Conservation (phyloP, 768 basidiomycete species). For the Hericium rajendrae region DNA sequence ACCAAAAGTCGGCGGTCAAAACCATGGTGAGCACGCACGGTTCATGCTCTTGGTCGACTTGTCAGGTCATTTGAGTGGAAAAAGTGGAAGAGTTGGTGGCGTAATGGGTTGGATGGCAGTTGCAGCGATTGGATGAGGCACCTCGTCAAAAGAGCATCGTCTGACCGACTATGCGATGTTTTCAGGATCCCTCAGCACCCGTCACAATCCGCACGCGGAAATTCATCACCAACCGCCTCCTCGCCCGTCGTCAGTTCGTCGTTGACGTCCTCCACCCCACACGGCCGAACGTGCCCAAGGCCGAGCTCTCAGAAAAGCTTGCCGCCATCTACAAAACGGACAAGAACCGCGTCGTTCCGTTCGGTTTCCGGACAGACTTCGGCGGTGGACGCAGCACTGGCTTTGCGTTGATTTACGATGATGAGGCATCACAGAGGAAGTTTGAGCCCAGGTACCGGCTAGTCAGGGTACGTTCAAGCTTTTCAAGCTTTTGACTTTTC, state of each 20-base stretch:
- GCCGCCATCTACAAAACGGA: slow-evolving; percentile 89
- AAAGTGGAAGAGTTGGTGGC: neutral
- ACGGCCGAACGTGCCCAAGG: slow-evolving; percentile 87
- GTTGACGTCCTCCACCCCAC: slow-evolving; percentile 94
- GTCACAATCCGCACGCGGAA: slow-evolving; percentile 97
- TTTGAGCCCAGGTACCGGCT: slow-evolving; percentile 96
- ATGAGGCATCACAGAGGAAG: slow-evolving; percentile 88
- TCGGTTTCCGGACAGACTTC: slow-evolving; percentile 91
- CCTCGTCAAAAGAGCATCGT: slow-evolving; percentile 1
- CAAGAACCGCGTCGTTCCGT: slow-evolving; percentile 83
- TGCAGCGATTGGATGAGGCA: slow-evolving; percentile 22
- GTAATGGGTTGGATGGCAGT: slow-evolving; percentile 24
- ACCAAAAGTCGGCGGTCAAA: slow-evolving; percentile 9
- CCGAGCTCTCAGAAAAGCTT: slow-evolving; percentile 88
- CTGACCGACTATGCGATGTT: slow-evolving; percentile 13
- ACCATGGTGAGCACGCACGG: slow-evolving; percentile 18
- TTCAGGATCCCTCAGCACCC: slow-evolving; percentile 70
- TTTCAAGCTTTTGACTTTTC: neutral
- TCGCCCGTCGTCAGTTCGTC: slow-evolving; percentile 93
- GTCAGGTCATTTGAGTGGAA: neutral
- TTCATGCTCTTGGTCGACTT: neutral
- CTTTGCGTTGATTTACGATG: slow-evolving; percentile 96
- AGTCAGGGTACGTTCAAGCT: slow-evolving; percentile 63
- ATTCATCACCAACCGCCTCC: slow-evolving; percentile 98
- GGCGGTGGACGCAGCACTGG: slow-evolving; percentile 98